A percentile compares a stretch with the other conserved stretches of the same genome.
Conservation (phyloP, 225 moss, liverwort and hornwort species). For the Lunularia cruciata region DNA sequence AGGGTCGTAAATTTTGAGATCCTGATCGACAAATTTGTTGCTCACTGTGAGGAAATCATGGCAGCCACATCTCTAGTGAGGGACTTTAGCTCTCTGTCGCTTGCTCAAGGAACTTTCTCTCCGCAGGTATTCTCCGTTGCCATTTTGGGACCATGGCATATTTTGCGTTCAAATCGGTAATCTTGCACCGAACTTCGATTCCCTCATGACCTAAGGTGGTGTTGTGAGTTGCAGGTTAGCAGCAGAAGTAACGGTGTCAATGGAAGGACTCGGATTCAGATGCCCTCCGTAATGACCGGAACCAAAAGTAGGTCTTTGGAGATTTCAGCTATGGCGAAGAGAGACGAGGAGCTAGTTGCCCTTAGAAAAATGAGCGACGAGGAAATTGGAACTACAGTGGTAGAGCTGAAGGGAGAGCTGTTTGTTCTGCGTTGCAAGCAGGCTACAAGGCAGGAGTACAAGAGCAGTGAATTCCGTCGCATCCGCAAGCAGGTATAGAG, state of each 20-base stretch:
- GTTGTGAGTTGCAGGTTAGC: constrained; percentile 23
- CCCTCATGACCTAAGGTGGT: not conserved
- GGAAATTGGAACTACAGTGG: constrained; percentile 67
- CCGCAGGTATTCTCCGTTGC: not conserved
- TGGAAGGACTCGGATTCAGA: constrained; percentile 25
- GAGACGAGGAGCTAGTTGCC: constrained; percentile 69
- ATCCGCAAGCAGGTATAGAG: constrained; percentile 81
- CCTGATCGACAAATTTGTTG: not conserved
- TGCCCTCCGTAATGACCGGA: constrained; percentile 9
- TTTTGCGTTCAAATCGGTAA: not conserved
- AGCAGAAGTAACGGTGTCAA: constrained; percentile 40
- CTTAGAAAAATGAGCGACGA: constrained; percentile 75
- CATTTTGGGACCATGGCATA: not conserved
- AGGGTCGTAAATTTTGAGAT: not conserved
- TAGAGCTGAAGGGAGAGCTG: constrained; percentile 94
- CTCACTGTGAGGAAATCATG: not conserved
- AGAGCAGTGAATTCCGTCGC: constrained; percentile 89
- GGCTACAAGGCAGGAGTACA: constrained; percentile 88
- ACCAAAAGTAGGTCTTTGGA: constrained; percentile 21
- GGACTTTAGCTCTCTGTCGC: constrained; percentile 19
- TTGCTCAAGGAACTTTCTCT: not conserved
- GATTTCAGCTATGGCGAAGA: constrained; percentile 63
- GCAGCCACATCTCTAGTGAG: constrained; percentile 4
- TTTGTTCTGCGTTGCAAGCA: constrained; percentile 89
- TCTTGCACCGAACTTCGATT: not conserved